Conservation (phyloP, 1,139 yeast species). For the Suhomyces taliae region DNA sequence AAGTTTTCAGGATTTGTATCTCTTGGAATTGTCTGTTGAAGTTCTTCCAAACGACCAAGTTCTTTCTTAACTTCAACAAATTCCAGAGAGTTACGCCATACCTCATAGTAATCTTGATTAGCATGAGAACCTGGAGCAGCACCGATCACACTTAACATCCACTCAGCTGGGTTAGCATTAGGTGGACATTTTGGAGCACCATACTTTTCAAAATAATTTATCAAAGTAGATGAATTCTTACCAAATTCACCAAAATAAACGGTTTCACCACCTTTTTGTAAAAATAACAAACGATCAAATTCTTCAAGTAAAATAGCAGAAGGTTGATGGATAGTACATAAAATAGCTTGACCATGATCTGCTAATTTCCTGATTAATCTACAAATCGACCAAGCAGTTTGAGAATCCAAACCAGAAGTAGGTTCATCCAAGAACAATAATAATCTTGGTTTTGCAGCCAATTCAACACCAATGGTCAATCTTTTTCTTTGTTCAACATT, state of each 20-base stretch:
- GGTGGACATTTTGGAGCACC: conserved; percentile 21
- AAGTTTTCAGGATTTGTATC: conserved; percentile 12
- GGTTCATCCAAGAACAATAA: conserved; percentile 21
- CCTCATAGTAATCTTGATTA: conserved; percentile 19
- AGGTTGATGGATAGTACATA: conserved; percentile 18
- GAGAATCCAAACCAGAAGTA: conserved; percentile 21
- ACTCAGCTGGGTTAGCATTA: conserved; percentile 22
- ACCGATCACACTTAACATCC: conserved; percentile 18
- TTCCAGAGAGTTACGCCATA: conserved; percentile 19
- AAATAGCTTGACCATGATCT: conserved; percentile 16
- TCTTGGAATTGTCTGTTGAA: conserved; percentile 14
- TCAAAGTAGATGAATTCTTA: conserved; percentile 14
- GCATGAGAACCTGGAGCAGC: conserved; percentile 23
- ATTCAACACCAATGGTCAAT: conserved; percentile 20
- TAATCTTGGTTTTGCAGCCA: conserved; percentile 20
- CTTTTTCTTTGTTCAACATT: conserved; percentile 18
- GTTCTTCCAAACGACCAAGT: conserved; percentile 16
- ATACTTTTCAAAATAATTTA: conserved; percentile 12
- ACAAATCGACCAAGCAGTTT: conserved; percentile 17
- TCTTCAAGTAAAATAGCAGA: conserved; percentile 14
- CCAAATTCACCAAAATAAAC: conserved; percentile 13
- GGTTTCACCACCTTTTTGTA: conserved; percentile 14
- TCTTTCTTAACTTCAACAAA: conserved; percentile 14
- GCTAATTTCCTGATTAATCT: conserved; percentile 16
- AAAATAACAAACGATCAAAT: conserved; percentile 15